Conservation (phyloP, 1,284 basidiomycete species). For the Pholiota adiposa region DNA sequence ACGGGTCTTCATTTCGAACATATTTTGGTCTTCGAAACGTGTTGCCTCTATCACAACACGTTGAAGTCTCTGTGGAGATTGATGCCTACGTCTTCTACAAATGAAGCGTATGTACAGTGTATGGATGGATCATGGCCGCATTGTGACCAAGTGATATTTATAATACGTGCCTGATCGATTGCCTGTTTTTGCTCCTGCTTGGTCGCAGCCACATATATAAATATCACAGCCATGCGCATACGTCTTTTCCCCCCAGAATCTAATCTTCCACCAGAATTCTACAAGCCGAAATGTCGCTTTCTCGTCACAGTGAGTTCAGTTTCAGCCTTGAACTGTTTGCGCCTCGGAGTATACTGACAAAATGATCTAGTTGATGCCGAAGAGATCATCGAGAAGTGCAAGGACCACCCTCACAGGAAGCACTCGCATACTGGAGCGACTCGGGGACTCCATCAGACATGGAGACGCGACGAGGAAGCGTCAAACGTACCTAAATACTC, state of each 20-base stretch:
- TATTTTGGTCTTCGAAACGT: background rate
- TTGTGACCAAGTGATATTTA: background rate
- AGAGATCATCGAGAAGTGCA: constrained; percentile 38
- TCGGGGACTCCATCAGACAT: constrained; percentile 36
- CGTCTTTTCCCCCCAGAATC: background rate
- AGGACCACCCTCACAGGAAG: constrained; percentile 42
- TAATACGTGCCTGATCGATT: background rate
- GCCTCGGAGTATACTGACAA: background rate
- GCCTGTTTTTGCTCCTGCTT: background rate
- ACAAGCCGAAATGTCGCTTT: constrained; percentile 26
- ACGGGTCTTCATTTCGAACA: too few relatives aligned
- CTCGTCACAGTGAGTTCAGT: constrained; percentile 33
- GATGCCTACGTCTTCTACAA: background rate
- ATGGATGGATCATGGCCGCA: too few relatives aligned
- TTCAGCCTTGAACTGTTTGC: background rate
- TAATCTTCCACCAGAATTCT: background rate
- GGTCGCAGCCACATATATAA: background rate
- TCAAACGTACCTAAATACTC: constrained; percentile 42
- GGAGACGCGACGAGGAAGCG: constrained; percentile 46
- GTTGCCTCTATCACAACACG: background rate
- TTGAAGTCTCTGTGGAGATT: background rate
- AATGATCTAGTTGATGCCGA: constrained; percentile 29
- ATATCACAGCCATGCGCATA: background rate
- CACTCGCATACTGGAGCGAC: constrained; percentile 30
- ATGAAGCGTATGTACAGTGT: too few relatives aligned